phyloP scores from a whole-genome alignment of 2,329 filamentous ascomycete genomes.

The Stromatinia cepivora region DNA sequence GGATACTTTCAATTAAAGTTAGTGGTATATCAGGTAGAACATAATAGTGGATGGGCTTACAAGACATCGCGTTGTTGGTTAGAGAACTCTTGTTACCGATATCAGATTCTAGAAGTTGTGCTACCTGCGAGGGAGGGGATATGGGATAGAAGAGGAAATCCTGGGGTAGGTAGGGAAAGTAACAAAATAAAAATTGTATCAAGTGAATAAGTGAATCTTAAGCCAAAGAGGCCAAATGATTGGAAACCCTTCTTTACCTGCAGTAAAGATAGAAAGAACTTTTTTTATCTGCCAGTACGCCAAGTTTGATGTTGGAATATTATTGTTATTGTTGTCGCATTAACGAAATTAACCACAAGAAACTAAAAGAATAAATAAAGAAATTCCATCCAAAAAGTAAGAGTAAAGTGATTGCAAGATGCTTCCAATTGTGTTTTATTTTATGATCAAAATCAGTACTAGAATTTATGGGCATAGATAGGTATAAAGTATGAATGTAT shows the following conservation, averaged over 20 bases:
- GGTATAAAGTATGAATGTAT: background rate
- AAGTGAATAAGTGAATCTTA: conserved; percentile 15
- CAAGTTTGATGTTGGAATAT: conserved; percentile 17
- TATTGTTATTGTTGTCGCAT: conserved; percentile 21
- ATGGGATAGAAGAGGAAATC: conserved; percentile 1
- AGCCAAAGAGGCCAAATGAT: background rate
- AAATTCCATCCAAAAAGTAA: background rate
- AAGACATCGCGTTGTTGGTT: conserved; percentile 29
- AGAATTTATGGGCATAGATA: background rate
- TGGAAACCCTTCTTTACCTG: background rate
- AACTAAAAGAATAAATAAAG: conserved; percentile 17
- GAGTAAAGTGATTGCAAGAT: background rate
- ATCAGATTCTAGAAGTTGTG: conserved; percentile 17
- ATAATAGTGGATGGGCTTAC: conserved; percentile 24
- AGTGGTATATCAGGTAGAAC: conserved; percentile 14
- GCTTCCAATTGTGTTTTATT: background rate
- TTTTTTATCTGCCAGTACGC: background rate
- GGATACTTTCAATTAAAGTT: conserved; percentile 32
- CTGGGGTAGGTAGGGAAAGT: background rate
- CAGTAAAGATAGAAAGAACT: conserved; percentile 1
- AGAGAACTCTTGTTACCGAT: conserved; percentile 3
- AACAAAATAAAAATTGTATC: background rate
- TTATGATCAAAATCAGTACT: background rate
- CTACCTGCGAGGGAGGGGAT: conserved; percentile 14
- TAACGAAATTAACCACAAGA: background rate